Evolutionary conservation across 139 green algal species (phyloP).

Genomic region (Picochlorum sp.): DNA sequence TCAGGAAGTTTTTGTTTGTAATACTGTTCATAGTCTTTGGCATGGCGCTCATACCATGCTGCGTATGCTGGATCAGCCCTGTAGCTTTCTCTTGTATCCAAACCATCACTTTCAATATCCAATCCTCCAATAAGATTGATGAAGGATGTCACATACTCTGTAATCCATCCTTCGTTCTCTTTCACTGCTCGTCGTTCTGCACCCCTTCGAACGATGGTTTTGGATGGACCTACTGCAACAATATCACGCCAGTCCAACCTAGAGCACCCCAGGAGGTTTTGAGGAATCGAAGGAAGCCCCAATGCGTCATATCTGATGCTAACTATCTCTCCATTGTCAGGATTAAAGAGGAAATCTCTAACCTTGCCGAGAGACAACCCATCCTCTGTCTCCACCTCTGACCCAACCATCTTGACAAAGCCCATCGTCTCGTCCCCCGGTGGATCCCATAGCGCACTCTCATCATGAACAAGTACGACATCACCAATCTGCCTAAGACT

Average conservation of each 20-base stretch:
- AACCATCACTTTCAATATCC: background rate
- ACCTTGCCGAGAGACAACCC: conserved; percentile 56
- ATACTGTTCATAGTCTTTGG: conserved; percentile 6
- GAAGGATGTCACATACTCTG: conserved; percentile 9
- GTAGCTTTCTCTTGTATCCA: conserved; percentile 1
- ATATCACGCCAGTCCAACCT: conserved; percentile 25
- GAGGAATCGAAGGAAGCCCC: conserved; percentile 53
- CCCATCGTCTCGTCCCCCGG: conserved; percentile 34
- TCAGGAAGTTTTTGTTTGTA: conserved; percentile 2
- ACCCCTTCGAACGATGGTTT: conserved; percentile 13
- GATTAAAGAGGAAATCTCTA: conserved; percentile 64
- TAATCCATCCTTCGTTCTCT: conserved; percentile 22
- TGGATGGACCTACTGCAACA: conserved; percentile 14
- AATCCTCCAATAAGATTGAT: conserved; percentile 3
- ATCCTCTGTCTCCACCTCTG: conserved; percentile 47
- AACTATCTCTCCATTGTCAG: conserved; percentile 52
- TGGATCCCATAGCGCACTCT: conserved; percentile 37
- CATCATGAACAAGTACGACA: conserved; percentile 69
- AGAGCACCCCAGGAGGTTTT: conserved; percentile 51
- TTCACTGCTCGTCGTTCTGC: conserved; percentile 16
- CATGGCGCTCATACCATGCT: conserved; percentile 23
- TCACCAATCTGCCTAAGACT: conserved; percentile 63
- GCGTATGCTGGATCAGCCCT: conserved; percentile 13
- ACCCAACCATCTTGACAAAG: conserved; percentile 44
- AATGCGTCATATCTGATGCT: conserved; percentile 63